Evolutionary conservation across 495 filamentous ascomycete genomes (phyloP), one percentile per base, ranked within the genome.

Genomic region (Cenococcum geophilum): DNA sequence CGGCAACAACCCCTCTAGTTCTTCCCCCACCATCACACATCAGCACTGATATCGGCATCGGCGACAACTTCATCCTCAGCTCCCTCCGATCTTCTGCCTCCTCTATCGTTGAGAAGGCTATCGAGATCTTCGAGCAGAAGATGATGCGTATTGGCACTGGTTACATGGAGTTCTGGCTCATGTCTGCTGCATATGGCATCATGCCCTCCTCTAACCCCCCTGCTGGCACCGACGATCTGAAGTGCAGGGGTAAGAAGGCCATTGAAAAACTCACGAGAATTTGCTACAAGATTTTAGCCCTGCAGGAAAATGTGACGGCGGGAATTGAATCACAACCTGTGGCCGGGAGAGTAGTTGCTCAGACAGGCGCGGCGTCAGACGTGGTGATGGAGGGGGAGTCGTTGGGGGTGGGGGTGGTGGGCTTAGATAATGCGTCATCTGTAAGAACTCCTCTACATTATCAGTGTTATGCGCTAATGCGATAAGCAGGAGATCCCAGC

Each of bases 131-230:
- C 37, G 66, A 68, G 51, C 49, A 55, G 5, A 68, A 68, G 36
- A 48, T 62, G 37, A 59, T 62, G 58, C 53, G 62, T 50, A 54
- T 68, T 1, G 66, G 66, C 9, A 65, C 62, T n/a, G 66, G 66
- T 4, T 68, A 65, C 36, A 68, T 65, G 62, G 62, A 68, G 37
- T 65, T 62, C 57, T 68, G 62, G 62, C 35, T 65, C n/a, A 18
- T 68, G 22, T 59, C 27, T 36, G 58, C 66, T 27, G 58, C 55
- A 0, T 35, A 50, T 14, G 49, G 35, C 6, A 49, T 68, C 22
- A 58, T 68, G 34, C 65, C 61, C 11, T 54, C 58, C 18, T 20
- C 55, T 10, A 4, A 34, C 22, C 18, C 51, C 42, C n/a, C 50
- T 42, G 11, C 18, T 14, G 11, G 40, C 18, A 14, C 40, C n/a